Conservation (phyloP, 164 flowering plant genomes). For the Tetrastigma voinierianum region DNA sequence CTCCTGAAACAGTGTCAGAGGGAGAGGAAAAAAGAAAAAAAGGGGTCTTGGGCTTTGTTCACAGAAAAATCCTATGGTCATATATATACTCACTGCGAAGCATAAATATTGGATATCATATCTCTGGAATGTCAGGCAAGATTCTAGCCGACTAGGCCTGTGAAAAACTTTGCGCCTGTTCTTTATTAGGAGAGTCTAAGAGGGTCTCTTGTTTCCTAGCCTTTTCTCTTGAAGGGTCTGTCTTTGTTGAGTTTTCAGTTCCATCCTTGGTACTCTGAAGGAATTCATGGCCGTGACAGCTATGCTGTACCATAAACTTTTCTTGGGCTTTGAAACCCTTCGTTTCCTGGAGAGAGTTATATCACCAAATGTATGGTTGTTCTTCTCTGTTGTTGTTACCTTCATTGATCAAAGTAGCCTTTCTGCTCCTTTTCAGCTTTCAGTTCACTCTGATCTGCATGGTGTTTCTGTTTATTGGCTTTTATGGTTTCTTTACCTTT, state of each 20-base stretch:
- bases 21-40: background rate
- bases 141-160: constrained; percentile 17
- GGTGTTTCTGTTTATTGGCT: constrained; percentile 3
- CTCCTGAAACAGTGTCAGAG: constrained; percentile 21
- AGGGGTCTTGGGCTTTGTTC: constrained; percentile 12
- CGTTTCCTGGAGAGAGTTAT: constrained; percentile 16
- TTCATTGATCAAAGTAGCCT: constrained; percentile 3
- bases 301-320: constrained; percentile 19
- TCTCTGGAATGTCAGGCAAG: constrained; percentile 31
- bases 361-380: constrained; percentile 18
- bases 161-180: constrained; percentile 9
- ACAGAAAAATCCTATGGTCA: background rate
- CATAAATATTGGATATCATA: background rate
- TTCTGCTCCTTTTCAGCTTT: background rate
- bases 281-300: constrained; percentile 39
- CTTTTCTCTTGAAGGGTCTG: constrained; percentile 11
- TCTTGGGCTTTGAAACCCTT: constrained; percentile 26
- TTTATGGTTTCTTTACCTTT: background rate
- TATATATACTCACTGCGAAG: background rate
- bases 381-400: constrained; percentile 1
- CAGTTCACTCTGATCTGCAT: constrained; percentile 8
- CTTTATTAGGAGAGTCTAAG: constrained; percentile 24
- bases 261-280: constrained; percentile 18
- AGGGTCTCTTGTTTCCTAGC: constrained; percentile 6
- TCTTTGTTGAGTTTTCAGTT: constrained; percentile 24